Base-by-base conservation (phyloP, 306 rosid species). In the Delonix regia region DNA sequence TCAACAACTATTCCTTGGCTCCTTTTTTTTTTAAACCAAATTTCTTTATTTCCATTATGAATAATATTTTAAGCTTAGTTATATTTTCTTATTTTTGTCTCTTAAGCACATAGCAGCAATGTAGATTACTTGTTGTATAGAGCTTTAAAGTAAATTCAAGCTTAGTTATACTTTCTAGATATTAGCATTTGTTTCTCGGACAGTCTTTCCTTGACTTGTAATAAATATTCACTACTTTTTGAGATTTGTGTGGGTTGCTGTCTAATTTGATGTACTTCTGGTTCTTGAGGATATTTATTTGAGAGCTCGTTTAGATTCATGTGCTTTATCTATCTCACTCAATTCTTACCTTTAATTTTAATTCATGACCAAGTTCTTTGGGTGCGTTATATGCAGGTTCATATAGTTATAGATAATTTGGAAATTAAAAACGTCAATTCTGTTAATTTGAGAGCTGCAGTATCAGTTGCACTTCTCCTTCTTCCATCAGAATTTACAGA, bases 391-490 rank as follows among this genome's bases (percentile, higher is more conserved):
- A 18, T 51, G 67, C 89, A 92, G 99, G 92, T 92, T 87, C 88
- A 83, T 67, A 69, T 90, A 39, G 80, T 95, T 63, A 91, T 85
- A 68, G 99, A 95, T 83, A 86, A 85, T 65, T 83, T 82, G 85
- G 87, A 89, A 52, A 66, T 92, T 38, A 70, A 69, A 78, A 82
- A 70, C 63, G 49, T 73, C 47, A 95, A 92, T 83, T 85, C 89
- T n/a, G 75, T 77, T 85, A 95, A 95, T 84, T 78, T 92, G 87
- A 85, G 96, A 89, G 92, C 96, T 75, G 97, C 96, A 60, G 34
- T 92, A 38, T 86, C 97, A 78, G 91, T 94, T 73, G 92, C 99
- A 69, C 97, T 95, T 62, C 98, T 95, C 66, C 87, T 92, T 79
- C 90, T 95, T 82, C 99, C 99, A 51, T 72, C 88, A 13, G 86